Base-by-base conservation (phyloP, 768 basidiomycete species). In the Leccinum truebloodii region DNA sequence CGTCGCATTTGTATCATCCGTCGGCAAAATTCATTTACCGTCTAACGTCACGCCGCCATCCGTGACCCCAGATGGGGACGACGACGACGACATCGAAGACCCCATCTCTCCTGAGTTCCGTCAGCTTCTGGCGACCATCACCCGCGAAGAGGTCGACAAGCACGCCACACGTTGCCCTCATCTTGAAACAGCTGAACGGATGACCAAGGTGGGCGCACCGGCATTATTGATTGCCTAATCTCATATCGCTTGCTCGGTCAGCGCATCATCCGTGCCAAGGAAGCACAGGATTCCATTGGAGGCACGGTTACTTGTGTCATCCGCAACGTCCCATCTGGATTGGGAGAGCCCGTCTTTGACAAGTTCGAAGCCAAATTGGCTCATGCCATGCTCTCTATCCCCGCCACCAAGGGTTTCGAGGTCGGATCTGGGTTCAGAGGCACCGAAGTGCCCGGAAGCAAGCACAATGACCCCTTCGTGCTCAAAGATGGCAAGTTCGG, bases 371-470 rank as follows among this genome's bases (percentile, higher is more conserved):
- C 97, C 20, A 85, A 85, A 63, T 87, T 99, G 61, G 96, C 85
- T 13, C 97, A 98, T 72, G 97, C 97, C 8, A 98, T 99, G 96
- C 84, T 99, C 55, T 97, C 95, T 57, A 97, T 99, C 70, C 97
- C 97, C 28, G 96, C 97, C 18, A 98, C 97, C 57, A 99, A 99
- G 72, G 94, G 87, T 6, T 98, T 99, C 75, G 97, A 99, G 77
- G 88, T 98, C 64, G 97, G 97, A 44, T 96, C 94, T 32, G 97
- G 97, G 26, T 97, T 99, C 83, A 83, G 86, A 65, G 97, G 97
- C 7, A 94, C 95, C 6, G 90, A 95, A 76, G 87, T 98, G 50
- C 90, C 93, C 6, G 97, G 97, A 39, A 90, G 88, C 75, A 83
- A 83, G 69, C 97, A 99, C 78, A 99, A 99, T 75, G 97, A 99